Base-by-base conservation (phyloP, 495 filamentous ascomycete species). In the Neurospora sp. region DNA sequence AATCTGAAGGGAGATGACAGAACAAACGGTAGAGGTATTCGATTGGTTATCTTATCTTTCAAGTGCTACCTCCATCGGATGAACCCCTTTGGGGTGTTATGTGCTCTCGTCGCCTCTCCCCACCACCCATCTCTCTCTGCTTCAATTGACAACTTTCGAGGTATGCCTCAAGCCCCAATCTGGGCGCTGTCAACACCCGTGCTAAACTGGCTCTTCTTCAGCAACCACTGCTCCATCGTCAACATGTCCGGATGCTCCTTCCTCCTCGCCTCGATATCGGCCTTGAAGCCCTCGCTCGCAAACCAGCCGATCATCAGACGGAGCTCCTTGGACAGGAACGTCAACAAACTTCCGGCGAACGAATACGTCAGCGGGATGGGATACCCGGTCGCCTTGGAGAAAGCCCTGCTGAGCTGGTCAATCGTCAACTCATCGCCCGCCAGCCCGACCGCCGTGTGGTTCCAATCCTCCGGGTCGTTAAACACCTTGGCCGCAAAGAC, bases 401-500 rank as follows among this genome's bases (percentile, higher is more conserved):
- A 84, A 11, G 80, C 74, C 27, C 77, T 76, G 46, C 77, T 72
- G 70, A 83, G 76, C 74, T 83, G 74, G 44, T 79, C 78, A 42
- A 85, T 80, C n/a, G 76, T 83, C 35, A 87, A 61, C 72, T 85
- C 82, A 59, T 86, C 85, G 0, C 85, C 85, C 1, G 85, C 84
- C 2, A 86, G 73, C 1, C 83, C 82, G 4, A 85, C 75, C 8
- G 81, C 81, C 41, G 72, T 82, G 4, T 78, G 72, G 9, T 80
- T 73, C 81, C 82, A 87, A 35, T 74, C 72, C 59, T 77, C 74
- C 5, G 82, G 80, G 1, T 82, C 68, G 0, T 69, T 44, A 31
- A 93, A 90, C 0, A 88, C 89, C 75, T 87, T 82, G 18, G 88
- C 88, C 3, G 81, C 91, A 71, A 93, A 91, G 44, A 83, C 76